A percentile compares a stretch with the other conserved stretches of the same genome.
phyloP scores from a whole-genome alignment of 805 yeast genomes.

The Zygotorulaspora florentina region DNA sequence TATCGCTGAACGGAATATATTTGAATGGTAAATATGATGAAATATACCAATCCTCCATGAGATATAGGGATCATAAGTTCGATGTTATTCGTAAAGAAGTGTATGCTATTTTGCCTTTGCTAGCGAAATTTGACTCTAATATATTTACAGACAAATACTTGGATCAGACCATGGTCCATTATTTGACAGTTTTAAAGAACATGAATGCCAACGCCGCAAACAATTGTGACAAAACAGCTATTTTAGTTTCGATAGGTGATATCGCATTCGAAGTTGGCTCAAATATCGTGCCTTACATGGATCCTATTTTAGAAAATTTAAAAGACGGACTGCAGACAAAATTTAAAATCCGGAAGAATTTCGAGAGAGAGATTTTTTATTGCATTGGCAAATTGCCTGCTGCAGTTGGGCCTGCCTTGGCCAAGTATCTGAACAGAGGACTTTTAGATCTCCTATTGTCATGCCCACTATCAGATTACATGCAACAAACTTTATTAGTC shows the following conservation, averaged over 20 bases:
- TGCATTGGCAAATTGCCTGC: conserved; percentile 82
- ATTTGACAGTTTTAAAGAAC: conserved; percentile 71
- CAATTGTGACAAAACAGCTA: conserved; percentile 60
- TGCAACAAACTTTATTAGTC: conserved; percentile 68
- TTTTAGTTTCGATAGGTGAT: conserved; percentile 77
- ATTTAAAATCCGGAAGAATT: conserved; percentile 57
- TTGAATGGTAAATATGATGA: conserved; percentile 68
- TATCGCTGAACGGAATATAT: conserved; percentile 66
- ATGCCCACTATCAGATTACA: conserved; percentile 78
- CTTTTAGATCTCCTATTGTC: conserved; percentile 72
- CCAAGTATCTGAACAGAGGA: conserved; percentile 81
- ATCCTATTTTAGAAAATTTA: conserved; percentile 78
- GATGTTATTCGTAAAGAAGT: conserved; percentile 76
- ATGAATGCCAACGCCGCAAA: conserved; percentile 39
- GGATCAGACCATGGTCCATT: conserved; percentile 72
- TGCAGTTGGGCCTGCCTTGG: conserved; percentile 89
- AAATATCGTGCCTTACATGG: conserved; percentile 81
- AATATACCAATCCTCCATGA: conserved; percentile 68
- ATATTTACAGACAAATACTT: conserved; percentile 75
- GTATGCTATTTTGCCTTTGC: conserved; percentile 73
- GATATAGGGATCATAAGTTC: conserved; percentile 73
- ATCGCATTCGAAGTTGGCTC: conserved; percentile 72
- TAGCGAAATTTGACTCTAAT: conserved; percentile 73
- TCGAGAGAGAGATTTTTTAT: conserved; percentile 81
- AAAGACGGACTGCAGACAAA: conserved; percentile 65